Evolutionary conservation across 495 filamentous ascomycete species (phyloP), one percentile per base, ranked within the genome.

Genomic region (Trichoderma orchidacearum): DNA sequence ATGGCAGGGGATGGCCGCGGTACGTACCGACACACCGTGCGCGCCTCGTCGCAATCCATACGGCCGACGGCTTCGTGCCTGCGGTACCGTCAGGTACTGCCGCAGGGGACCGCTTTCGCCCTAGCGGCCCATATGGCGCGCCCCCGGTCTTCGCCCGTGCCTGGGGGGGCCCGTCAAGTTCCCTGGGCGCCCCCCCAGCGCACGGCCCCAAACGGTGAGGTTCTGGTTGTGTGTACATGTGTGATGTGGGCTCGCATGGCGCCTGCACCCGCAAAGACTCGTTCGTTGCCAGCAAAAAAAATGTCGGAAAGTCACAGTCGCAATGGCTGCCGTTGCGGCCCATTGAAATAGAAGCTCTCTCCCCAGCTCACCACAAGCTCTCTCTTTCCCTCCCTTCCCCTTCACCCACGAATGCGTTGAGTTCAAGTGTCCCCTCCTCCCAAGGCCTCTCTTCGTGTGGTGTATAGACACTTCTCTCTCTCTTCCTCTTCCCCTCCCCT

Each of bases 381-480:
- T 34, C 23, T 54, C 31, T 34, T 55, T 55, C 32, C 53, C 17
- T 34, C 36, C 30, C 32, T 27, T 36, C 53, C 41, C 27, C 53
- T 36, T 55, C 53, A 55, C 53, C 53, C 53, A 55, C 53, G 53
- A 35, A 38, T 54, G 53, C 53, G 30, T 31, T 55, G 53, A 31
- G 41, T 53, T 53, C 8, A 30, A 53, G 51, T 21, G 51, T 34
- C 17, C 17, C 53, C 29, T n/a, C n/a, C n/a, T n/a, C n/a, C n/a
- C 53, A 15, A 55, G n/a, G 41, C 41, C 53, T 35, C 32, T 55
- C 31, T 55, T 55, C 53, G 53, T 55, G 53, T 18, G 53, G 53
- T 55, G 53, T 34, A 25, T 15, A 7, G 25, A 53, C 51, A 53
- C 51, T 53, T 53, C 25, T 34, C 36, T 21, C 23, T 35, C 36